phyloP scores from a whole-genome alignment of 2,329 filamentous ascomycete species.

The Colletotrichum scovillei region DNA sequence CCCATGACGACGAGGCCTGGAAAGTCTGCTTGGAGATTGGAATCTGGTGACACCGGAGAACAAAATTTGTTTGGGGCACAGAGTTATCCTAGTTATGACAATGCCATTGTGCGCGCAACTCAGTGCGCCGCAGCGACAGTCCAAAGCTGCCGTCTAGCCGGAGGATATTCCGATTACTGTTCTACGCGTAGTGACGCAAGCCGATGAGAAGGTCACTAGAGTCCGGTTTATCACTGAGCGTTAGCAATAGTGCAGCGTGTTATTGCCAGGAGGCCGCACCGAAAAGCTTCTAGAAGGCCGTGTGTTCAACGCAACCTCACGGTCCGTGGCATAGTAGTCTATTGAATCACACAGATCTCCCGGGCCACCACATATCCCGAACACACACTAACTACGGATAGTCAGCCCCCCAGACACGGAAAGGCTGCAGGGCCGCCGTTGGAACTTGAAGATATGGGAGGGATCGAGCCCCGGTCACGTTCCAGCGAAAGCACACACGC shows the following conservation, averaged over 20 bases:
- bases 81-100: not conserved
- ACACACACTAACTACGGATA: not conserved
- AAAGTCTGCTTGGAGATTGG: not conserved
- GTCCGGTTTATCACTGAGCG: not conserved
- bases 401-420: not conserved
- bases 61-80: not conserved
- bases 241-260: not conserved
- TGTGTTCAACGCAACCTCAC: not conserved
- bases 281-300: not conserved
- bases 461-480: not conserved
- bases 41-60: not conserved
- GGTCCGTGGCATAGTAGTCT: not conserved
- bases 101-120: not conserved
- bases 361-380: conserved; percentile 6
- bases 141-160: not conserved
- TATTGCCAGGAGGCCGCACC: not conserved
- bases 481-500: not conserved
- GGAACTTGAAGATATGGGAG: not conserved
- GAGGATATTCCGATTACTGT: not conserved
- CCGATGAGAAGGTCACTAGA: not conserved
- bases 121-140: not conserved
- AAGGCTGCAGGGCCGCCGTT: not conserved
- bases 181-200: not conserved
- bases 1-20: not conserved
- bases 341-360: not conserved